Conservation (phyloP, 2,329 filamentous ascomycete genomes). For the Stagonosporopsis cucurbitacearum region DNA sequence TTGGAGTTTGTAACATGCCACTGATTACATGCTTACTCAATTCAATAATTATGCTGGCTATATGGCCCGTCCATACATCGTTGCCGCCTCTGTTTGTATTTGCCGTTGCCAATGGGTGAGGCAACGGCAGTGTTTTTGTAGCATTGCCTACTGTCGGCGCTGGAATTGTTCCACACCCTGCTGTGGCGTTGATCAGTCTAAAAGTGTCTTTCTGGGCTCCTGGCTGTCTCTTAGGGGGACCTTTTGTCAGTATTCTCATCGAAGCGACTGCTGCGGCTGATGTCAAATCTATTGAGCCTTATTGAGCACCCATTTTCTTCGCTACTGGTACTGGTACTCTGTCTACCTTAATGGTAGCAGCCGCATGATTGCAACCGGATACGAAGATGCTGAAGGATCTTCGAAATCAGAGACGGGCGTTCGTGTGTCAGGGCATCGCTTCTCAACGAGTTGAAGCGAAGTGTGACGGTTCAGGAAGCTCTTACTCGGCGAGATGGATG, state of each 20-base stretch:
- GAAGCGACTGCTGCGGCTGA: conserved; percentile 29
- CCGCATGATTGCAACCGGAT: background rate
- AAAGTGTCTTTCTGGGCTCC: conserved; percentile 36
- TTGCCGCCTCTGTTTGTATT: conserved; percentile 37
- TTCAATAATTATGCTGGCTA: conserved; percentile 38
- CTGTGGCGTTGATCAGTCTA: conserved; percentile 39
- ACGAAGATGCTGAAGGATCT: background rate
- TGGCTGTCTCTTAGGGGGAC: conserved; percentile 39
- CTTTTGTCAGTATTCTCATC: conserved; percentile 37
- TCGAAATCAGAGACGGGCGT: background rate
- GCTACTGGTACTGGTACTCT: conserved; percentile 34
- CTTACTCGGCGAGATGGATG: too few relatives aligned
- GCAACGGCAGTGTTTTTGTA: conserved; percentile 41
- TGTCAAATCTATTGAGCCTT: conserved; percentile 22
- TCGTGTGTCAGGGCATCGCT: too few relatives aligned
- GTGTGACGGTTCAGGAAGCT: too few relatives aligned
- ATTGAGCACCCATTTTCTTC: conserved; percentile 42
- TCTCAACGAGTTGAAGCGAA: too few relatives aligned
- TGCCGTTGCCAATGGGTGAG: conserved; percentile 38
- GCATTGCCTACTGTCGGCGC: conserved; percentile 40
- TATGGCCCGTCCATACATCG: conserved; percentile 39
- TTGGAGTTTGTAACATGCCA: conserved; percentile 44
- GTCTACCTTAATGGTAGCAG: conserved; percentile 7
- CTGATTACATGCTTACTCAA: conserved; percentile 37
- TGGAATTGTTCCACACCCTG: conserved; percentile 34